Evolutionary conservation across 208 protist species (phyloP).

Genomic region (Balamuthia mandrillaris): DNA sequence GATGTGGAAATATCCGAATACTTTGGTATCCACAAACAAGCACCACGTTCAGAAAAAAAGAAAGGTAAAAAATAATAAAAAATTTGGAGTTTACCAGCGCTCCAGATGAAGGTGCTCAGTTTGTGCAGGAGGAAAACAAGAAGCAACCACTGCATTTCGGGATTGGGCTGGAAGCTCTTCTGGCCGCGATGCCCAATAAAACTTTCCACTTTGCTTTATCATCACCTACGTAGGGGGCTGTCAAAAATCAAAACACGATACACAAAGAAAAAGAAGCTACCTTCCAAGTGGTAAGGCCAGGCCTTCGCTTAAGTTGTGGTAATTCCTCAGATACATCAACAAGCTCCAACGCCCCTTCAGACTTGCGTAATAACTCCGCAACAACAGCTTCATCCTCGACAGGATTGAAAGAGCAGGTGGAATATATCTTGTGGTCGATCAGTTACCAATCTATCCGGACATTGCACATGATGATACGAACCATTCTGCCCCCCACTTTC

Average conservation of each 20-base stretch:
- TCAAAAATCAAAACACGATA: neutral
- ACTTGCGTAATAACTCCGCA: slow-evolving; percentile 51
- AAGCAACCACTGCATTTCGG: neutral
- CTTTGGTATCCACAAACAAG: neutral
- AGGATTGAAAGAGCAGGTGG: slow-evolving; percentile 80
- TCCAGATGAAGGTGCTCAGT: slow-evolving; percentile 71
- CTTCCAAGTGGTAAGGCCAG: slow-evolving; percentile 82
- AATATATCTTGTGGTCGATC: no score
- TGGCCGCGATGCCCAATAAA: neutral
- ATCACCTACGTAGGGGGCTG: neutral
- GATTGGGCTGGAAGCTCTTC: neutral
- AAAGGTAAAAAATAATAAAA: neutral
- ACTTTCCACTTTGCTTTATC: neutral
- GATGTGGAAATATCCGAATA: slow-evolving; percentile 88
- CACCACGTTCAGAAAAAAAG: neutral
- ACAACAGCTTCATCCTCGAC: slow-evolving; percentile 83
- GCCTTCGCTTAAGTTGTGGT: slow-evolving; percentile 70
- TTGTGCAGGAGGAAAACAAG: slow-evolving; percentile 49
- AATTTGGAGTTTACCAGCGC: slow-evolving; percentile 56
- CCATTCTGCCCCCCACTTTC: slow-evolving; percentile 69
- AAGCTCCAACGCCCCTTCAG: slow-evolving; percentile 57
- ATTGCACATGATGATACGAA: no score
- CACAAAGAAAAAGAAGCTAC: neutral
- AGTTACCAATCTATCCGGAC: no score
- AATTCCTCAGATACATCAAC: slow-evolving; percentile 80